Percentiles rank a stretch among this genome's conserved stretches.
These are phyloP conservation scores for Phytophthora hybrid DNA, from an alignment of 352 stramenopile species.

Conservation along the genomic window DNA sequence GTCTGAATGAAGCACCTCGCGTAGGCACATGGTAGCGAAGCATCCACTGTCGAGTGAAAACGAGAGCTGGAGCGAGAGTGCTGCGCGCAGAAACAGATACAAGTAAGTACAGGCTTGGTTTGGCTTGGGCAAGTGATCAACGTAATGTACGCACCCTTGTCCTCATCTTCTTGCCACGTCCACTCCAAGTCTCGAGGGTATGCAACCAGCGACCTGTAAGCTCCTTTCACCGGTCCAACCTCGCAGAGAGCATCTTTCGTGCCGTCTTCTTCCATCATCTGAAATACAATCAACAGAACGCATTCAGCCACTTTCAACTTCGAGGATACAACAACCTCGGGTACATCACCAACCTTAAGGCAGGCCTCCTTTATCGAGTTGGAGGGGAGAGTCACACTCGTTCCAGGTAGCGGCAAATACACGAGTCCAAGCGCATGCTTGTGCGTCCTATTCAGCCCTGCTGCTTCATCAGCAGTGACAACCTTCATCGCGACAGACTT, in stretches of 20 bases:
- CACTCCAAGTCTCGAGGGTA: conserved; percentile 57
- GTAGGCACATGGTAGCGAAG: conserved; percentile 86
- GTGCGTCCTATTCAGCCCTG: conserved; percentile 44
- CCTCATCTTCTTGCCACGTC: conserved; percentile 39
- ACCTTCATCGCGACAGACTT: conserved; percentile 36
- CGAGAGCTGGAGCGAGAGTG: conserved; percentile 39
- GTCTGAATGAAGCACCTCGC: conserved; percentile 65
- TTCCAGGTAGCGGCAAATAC: conserved; percentile 66
- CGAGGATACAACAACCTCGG: background rate
- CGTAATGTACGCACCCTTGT: conserved; percentile 17
- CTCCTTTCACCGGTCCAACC: conserved; percentile 62
- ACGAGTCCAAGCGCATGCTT: conserved; percentile 47
- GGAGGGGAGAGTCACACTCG: conserved; percentile 53
- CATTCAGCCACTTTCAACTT: conserved; percentile 1
- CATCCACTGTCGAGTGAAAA: conserved; percentile 72
- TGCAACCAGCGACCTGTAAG: conserved; percentile 64
- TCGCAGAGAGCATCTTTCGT: conserved; percentile 49
- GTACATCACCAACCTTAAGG: conserved; percentile 43
- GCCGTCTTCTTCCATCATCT: conserved; percentile 55
- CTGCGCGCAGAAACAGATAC: background rate
- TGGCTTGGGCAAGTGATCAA: too few relatives aligned
- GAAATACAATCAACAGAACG: background rate
- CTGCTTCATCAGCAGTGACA: conserved; percentile 47
- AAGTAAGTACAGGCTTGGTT: too few relatives aligned
- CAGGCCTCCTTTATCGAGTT: conserved; percentile 58